Percentiles rank a stretch among this genome's conserved stretches.
phyloP scores from a whole-genome alignment of 768 basidiomycete genomes.

The Rhodocollybia butyracea region DNA sequence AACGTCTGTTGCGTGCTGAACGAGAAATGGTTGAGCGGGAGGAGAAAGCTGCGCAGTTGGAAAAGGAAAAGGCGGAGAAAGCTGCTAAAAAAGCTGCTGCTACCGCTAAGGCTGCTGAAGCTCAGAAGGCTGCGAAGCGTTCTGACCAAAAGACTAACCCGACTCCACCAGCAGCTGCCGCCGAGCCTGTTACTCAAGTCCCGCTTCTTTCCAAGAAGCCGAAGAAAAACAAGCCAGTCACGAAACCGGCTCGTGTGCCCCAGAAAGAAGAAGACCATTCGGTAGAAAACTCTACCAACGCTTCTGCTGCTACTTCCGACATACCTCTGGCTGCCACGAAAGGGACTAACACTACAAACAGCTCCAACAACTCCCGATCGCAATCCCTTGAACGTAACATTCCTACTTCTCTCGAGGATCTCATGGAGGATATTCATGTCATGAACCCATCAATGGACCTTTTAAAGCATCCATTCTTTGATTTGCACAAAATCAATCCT shows the following conservation, averaged over 20 bases:
- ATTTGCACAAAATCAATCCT: constrained; percentile 64
- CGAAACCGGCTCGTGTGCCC: constrained; percentile 54
- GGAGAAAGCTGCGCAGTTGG: constrained; percentile 25
- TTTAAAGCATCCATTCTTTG: constrained; percentile 72
- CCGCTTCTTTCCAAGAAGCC: constrained; percentile 81
- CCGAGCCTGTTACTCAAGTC: constrained; percentile 50
- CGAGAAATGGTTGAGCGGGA: constrained; percentile 30
- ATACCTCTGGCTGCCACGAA: constrained; percentile 31
- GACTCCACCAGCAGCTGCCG: constrained; percentile 12
- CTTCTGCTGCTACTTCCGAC: constrained; percentile 49
- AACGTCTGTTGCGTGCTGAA: constrained; percentile 28
- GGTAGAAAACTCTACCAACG: constrained; percentile 35
- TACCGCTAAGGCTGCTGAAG: constrained; percentile 6
- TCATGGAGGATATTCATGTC: constrained; percentile 66
- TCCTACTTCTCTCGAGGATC: constrained; percentile 55
- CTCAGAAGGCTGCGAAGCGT: constrained; percentile 17
- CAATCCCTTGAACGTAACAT: constrained; percentile 53
- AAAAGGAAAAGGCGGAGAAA: constrained; percentile 20
- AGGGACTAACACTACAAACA: constrained; percentile 37
- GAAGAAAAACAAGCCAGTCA: constrained; percentile 71
- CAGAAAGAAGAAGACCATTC: constrained; percentile 54
- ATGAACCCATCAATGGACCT: constrained; percentile 64
- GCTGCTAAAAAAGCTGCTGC: constrained; percentile 2
- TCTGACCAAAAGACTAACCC: constrained; percentile 10
- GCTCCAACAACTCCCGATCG: constrained; percentile 55